A percentile compares a stretch with the other conserved stretches of the same genome.
Evolutionary conservation across 1,284 basidiomycete species (phyloP).

Genomic region (Ustilago shanxiensis): DNA sequence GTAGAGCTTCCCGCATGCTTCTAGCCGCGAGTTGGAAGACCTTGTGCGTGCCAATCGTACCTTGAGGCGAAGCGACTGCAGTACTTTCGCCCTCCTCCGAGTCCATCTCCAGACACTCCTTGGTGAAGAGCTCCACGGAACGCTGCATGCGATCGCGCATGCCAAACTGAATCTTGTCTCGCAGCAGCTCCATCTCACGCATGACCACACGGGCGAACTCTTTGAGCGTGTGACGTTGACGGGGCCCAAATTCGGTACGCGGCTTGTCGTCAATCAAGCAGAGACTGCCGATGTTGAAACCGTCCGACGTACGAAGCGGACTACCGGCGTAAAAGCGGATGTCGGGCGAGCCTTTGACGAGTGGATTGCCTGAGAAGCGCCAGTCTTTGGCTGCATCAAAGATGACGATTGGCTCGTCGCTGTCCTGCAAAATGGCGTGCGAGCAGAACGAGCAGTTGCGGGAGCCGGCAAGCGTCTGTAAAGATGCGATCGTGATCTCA

Average conservation of each 20-base stretch:
- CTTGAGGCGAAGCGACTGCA: slow-evolving; percentile 27
- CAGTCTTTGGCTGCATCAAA: slow-evolving; percentile 85
- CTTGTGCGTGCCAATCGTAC: slow-evolving; percentile 38
- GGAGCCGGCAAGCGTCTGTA: slow-evolving; percentile 70
- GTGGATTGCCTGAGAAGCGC: slow-evolving; percentile 86
- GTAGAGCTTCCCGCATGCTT: slow-evolving; percentile 87
- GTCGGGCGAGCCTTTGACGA: slow-evolving; percentile 78
- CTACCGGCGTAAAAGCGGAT: slow-evolving; percentile 92
- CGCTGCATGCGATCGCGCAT: slow-evolving; percentile 91
- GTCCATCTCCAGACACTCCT: slow-evolving; percentile 93
- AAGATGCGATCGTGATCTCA: slow-evolving; percentile 34
- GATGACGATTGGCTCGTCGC: slow-evolving; percentile 88
- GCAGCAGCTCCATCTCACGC: slow-evolving; percentile 94
- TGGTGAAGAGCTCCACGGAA: slow-evolving; percentile 94
- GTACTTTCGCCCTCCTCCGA: slow-evolving; percentile 66
- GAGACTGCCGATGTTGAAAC: slow-evolving; percentile 88
- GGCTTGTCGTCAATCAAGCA: slow-evolving; percentile 88
- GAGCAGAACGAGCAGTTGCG: slow-evolving; percentile 82
- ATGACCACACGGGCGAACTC: slow-evolving; percentile 92
- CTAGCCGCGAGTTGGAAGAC: slow-evolving; percentile 77
- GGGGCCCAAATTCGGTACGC: slow-evolving; percentile 84
- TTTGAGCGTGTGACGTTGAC: slow-evolving; percentile 90
- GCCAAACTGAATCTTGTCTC: slow-evolving; percentile 91
- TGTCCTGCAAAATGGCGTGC: slow-evolving; percentile 85
- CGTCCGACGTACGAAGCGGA: slow-evolving; percentile 87